phyloP scores from a whole-genome alignment of 73 alveolate genomes.

The Uronychia binucleata region DNA sequence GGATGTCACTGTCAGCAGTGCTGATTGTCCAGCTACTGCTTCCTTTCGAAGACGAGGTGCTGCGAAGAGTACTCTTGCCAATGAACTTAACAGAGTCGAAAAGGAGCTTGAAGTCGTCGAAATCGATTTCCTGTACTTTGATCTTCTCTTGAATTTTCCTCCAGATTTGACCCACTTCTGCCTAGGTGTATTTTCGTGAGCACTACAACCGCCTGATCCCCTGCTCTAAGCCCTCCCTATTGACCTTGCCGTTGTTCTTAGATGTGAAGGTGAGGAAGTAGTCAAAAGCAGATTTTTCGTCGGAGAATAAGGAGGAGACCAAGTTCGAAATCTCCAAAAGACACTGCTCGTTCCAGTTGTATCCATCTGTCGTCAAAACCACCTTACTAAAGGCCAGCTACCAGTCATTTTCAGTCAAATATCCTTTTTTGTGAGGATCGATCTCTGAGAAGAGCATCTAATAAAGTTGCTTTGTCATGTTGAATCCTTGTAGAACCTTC shows the following conservation, averaged over 20 bases:
- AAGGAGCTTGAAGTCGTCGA: background rate
- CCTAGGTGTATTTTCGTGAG: background rate
- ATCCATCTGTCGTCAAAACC: constrained; percentile 20
- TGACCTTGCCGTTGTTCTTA: background rate
- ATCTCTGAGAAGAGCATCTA: constrained; percentile 74
- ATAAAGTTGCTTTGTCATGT: constrained; percentile 69
- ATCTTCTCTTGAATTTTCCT: background rate
- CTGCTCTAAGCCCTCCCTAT: background rate
- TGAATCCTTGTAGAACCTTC: constrained; percentile 82
- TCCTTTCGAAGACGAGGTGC: background rate
- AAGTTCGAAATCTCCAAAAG: constrained; percentile 73
- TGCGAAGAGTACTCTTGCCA: background rate
- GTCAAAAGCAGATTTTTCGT: constrained; percentile 74
- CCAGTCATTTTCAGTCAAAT: constrained; percentile 81
- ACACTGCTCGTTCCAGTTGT: constrained; percentile 66
- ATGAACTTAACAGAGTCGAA: background rate
- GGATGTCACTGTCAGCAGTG: background rate
- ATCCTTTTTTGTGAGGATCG: constrained; percentile 90
- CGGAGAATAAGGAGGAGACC: constrained; percentile 59
- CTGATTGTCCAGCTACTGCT: background rate
- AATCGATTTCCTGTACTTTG: background rate
- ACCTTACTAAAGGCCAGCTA: constrained; percentile 50
- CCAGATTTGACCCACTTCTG: background rate
- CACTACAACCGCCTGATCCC: background rate
- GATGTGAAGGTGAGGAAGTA: constrained; percentile 54